Conservation (phyloP, 164 flowering plant genomes). For the Liriodendron chinense region DNA sequence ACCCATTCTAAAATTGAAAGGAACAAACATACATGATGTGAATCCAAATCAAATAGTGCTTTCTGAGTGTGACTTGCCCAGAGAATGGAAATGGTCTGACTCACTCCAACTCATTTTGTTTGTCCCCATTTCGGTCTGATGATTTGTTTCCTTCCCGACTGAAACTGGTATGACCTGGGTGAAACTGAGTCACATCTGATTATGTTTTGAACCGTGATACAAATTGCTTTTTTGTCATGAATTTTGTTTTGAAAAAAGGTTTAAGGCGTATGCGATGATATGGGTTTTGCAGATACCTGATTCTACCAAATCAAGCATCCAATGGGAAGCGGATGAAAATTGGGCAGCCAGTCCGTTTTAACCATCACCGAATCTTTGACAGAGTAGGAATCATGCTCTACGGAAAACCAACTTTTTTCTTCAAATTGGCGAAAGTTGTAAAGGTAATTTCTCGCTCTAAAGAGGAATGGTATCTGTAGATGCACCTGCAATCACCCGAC, state of each 20-base stretch:
- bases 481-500: not conserved
- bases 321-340: slow-evolving; percentile 14
- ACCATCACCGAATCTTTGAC: slow-evolving; percentile 35
- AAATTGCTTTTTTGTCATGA: not conserved
- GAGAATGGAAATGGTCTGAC: too few relatives aligned
- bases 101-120: too few relatives aligned
- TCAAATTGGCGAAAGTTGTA: slow-evolving; percentile 37
- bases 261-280: not conserved
- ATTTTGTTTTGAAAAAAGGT: not conserved
- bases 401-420: slow-evolving; percentile 54
- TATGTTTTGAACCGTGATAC: not conserved
- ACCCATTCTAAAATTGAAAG: too few relatives aligned
- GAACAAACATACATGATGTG: too few relatives aligned
- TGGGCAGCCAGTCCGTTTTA: slow-evolving; percentile 17
- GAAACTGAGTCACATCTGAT: not conserved
- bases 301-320: slow-evolving; percentile 36
- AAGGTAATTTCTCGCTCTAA: slow-evolving; percentile 32
- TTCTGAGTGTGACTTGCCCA: too few relatives aligned
- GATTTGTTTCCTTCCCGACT: not conserved
- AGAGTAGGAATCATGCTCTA: slow-evolving; percentile 61
- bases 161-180: not conserved
- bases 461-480: not conserved
- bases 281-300: slow-evolving; percentile 40
- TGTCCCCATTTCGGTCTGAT: not conserved
- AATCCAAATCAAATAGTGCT: too few relatives aligned